These are phyloP conservation scores for Colletotrichum costaricense DNA, from an alignment of 2,329 filamentous ascomycete genomes.

Conservation along the genomic window DNA sequence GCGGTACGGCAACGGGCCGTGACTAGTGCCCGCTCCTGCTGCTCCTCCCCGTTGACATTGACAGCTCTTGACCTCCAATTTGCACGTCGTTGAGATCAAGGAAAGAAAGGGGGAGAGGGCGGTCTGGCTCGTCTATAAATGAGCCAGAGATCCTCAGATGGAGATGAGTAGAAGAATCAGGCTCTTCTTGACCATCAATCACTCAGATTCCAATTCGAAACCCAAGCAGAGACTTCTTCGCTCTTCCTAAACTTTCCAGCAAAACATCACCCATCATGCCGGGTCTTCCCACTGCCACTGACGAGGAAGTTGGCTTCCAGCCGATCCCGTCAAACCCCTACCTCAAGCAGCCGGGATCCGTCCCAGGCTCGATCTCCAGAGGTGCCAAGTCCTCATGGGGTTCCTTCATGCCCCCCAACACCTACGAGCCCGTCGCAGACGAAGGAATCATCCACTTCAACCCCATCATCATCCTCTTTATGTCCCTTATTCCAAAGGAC, in stretches of 20 bases:
- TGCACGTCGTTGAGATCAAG: not conserved
- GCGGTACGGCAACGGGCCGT: not conserved
- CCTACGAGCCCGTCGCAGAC: conserved; percentile 15
- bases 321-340: conserved; percentile 28
- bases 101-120: not conserved
- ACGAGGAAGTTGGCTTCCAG: conserved; percentile 39
- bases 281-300: conserved; percentile 40
- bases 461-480: conserved; percentile 39
- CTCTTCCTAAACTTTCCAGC: not conserved
- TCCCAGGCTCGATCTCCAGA: not conserved
- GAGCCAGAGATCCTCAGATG: not conserved
- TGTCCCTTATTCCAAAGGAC: conserved; percentile 31
- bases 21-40: no score
- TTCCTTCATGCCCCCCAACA: not conserved
- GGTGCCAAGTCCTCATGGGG: not conserved
- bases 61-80: not conserved
- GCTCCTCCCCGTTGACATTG: not conserved
- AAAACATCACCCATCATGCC: conserved; percentile 4
- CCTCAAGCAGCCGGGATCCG: not conserved
- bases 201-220: not conserved
- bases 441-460: conserved; percentile 35
- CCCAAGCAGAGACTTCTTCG: not conserved
- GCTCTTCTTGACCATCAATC: not conserved
- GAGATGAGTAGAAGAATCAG: not conserved
- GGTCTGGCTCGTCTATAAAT: not conserved